phyloP scores from a whole-genome alignment of 371 early-diverging fungal species.

The Mucor irregularis region DNA sequence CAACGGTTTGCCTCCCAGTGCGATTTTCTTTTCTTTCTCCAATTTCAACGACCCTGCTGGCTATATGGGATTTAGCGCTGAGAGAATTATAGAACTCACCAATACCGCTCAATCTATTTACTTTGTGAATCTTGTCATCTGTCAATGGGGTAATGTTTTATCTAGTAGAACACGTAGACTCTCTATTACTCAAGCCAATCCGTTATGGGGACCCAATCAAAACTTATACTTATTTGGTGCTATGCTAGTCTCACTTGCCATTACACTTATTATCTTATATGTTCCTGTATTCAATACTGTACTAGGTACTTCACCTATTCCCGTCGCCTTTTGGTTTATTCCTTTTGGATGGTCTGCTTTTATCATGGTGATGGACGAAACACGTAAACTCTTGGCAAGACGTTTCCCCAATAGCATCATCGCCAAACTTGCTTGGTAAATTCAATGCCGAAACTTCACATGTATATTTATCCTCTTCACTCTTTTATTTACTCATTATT shows the following conservation, averaged over 20 bases:
- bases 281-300: conserved; percentile 56
- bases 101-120: conserved; percentile 62
- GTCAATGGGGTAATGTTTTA: conserved; percentile 58
- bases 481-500: too few relatives aligned
- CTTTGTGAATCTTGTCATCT: conserved; percentile 66
- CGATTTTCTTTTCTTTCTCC: conserved; percentile 53
- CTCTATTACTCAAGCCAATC: conserved; percentile 62
- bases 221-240: conserved; percentile 56
- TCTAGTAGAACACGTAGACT: conserved; percentile 60
- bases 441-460: too few relatives aligned
- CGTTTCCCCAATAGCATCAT: conserved; percentile 33
- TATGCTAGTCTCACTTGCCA: conserved; percentile 39
- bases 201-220: conserved; percentile 50
- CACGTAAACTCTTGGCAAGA: conserved; percentile 53
- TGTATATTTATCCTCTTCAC: too few relatives aligned
- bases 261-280: conserved; percentile 64
- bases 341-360: conserved; percentile 62
- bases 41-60: conserved; percentile 51
- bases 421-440: conserved; percentile 23
- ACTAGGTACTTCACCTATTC: conserved; percentile 68
- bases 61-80: conserved; percentile 46
- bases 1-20: conserved; percentile 46
- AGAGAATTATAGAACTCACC: conserved; percentile 40
- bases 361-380: conserved; percentile 59
- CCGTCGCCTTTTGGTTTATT: conserved; percentile 70